Conservation (phyloP, 192 early-diverging fungal species). For the Coemansia aciculifera region DNA sequence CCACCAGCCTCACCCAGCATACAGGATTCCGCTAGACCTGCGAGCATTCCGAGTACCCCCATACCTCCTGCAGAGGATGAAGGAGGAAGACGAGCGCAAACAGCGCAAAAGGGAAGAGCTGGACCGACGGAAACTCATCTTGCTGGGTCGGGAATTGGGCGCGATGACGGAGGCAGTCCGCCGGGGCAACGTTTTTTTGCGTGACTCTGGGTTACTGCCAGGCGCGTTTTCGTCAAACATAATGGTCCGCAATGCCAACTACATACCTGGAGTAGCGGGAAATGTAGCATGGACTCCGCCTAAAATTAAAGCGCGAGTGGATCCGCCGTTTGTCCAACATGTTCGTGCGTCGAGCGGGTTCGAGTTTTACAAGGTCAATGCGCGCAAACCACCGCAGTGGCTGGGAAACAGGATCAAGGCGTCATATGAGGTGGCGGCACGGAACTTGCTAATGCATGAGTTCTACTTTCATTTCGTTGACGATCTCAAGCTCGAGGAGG, state of each 20-base stretch:
- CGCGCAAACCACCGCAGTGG: slow-evolving; percentile 50
- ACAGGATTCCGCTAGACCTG: slow-evolving; percentile 44
- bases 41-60: slow-evolving; percentile 30
- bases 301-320: slow-evolving; percentile 19
- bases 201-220: slow-evolving; percentile 27
- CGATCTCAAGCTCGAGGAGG: slow-evolving; percentile 46
- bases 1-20: slow-evolving; percentile 42
- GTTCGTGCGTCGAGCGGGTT: slow-evolving; percentile 37
- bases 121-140: background rate
- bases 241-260: slow-evolving; percentile 1
- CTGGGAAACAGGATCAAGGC: slow-evolving; percentile 32
- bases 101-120: slow-evolving; percentile 2
- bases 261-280: slow-evolving; percentile 31
- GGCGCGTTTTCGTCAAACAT: slow-evolving; percentile 37
- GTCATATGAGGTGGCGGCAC: slow-evolving; percentile 13
- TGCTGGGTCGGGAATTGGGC: slow-evolving; percentile 16
- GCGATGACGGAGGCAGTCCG: slow-evolving; percentile 28
- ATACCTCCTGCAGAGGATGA: slow-evolving; percentile 21
- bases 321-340: slow-evolving; percentile 52
- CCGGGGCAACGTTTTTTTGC: slow-evolving; percentile 17
- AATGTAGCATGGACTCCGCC: slow-evolving; percentile 49
- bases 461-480: slow-evolving; percentile 38
- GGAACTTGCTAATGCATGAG: slow-evolving; percentile 31
- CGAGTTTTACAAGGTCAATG: slow-evolving; percentile 41
- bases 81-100: slow-evolving; percentile 20